phyloP scores from a whole-genome alignment of 331 rosid species.

The Malus hybrid region DNA sequence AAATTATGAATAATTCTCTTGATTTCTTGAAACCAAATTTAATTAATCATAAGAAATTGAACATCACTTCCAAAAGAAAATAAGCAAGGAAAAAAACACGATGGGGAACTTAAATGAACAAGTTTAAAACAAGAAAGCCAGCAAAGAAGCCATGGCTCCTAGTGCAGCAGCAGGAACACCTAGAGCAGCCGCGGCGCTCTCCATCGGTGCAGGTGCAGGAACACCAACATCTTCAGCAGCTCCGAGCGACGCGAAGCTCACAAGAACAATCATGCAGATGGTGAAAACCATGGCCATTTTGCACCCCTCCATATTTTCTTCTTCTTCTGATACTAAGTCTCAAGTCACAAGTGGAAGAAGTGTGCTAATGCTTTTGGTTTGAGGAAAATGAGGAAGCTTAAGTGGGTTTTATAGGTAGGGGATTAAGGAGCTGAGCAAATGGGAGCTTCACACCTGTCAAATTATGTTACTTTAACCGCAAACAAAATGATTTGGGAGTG shows the following conservation, averaged over 20 bases:
- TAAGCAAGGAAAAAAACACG: not conserved
- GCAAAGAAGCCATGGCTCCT: constrained; percentile 27
- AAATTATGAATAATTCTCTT: not conserved
- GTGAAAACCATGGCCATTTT: constrained; percentile 28
- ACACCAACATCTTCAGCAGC: constrained; percentile 34
- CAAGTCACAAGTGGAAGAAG: not conserved
- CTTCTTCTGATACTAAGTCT: not conserved
- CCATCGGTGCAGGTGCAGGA: constrained; percentile 57
- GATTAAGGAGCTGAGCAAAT: not conserved
- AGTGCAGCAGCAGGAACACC: constrained; percentile 25
- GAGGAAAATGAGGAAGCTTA: not conserved
- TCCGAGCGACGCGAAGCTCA: constrained; percentile 21
- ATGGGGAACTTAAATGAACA: not conserved
- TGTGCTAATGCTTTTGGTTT: not conserved
- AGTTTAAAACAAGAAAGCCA: constrained; percentile 38
- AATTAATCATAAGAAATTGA: constrained; percentile 6
- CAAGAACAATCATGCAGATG: constrained; percentile 31
- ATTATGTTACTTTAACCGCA: constrained; percentile 3
- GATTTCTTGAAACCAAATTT: not conserved
- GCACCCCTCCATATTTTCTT: constrained; percentile 15
- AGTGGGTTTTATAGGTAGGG: constrained; percentile 15
- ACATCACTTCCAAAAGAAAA: not conserved
- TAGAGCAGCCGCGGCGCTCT: constrained; percentile 27
- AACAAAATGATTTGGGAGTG: constrained; percentile 21
- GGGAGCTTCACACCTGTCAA: constrained; percentile 7